Base-by-base conservation (phyloP, 805 yeast species). In the Tetrapisispora nanseiensis region DNA sequence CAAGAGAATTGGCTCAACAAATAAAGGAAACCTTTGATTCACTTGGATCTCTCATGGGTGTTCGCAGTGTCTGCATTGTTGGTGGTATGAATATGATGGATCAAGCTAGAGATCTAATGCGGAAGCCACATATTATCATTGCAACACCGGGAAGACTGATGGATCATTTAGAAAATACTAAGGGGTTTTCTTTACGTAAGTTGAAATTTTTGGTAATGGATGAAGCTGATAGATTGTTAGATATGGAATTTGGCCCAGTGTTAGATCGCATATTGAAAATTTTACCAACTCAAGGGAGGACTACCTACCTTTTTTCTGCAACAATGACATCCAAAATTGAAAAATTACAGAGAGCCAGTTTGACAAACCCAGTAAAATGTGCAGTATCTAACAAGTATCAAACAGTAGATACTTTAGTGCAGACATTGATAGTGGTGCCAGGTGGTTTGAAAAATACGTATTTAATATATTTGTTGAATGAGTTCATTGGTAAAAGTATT, bases 161-260 rank as follows among this genome's bases (percentile, higher is more conserved):
- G 11, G 98, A 90, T 55, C 77, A 87, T 46, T 48, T 89, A n/a
- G 86, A 24, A 24, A 24, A 82, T 42, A 67, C 82, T 40, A 76
- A 78, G 15, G 65, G 82, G 18, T 46, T 87, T 3, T 72, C 71
- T 1, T 62, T 89, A 28, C 66, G 65, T 33, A 75, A 76, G 44
- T 76, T 95, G 47, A 71, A 71, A 47, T 81, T 77, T 47, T 63
- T 90, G 20, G 80, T 85, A 1, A 70, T 89, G 67, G 98, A 90
- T 66, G 98, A 90, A 63, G 95, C 95, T 2, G 98, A 90, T 62
- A n/a, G n/a, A n/a, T n/a, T n/a, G n/a, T n/a, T n/a, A n/a, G n/a
- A n/a, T n/a, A n/a, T n/a, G n/a, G n/a, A 70, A 87, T 50, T 90
- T 90, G 97, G 37, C 73, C 71, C 19, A 68, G 71, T 33, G 76